phyloP scores from a whole-genome alignment of 1,284 basidiomycete genomes.

The Boletus hoseneyae region DNA sequence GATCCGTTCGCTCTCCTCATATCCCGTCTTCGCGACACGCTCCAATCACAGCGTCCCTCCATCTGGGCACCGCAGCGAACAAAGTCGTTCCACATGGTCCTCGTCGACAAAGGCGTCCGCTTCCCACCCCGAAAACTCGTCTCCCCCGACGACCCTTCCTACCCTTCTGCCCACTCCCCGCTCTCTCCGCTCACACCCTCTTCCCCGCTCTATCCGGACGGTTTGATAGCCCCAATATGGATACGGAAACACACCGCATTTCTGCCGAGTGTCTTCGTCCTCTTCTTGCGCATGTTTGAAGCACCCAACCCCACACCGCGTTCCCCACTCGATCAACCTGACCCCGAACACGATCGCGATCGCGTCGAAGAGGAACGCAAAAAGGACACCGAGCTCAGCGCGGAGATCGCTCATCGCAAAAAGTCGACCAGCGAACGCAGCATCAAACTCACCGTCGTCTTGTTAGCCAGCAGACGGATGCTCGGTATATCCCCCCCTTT shows the following conservation, averaged over 20 bases:
- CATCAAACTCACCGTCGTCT: constrained; percentile 91
- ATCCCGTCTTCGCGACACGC: constrained; percentile 58
- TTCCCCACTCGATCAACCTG: constrained; percentile 53
- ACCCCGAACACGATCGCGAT: constrained; percentile 51
- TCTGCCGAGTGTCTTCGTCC: constrained; percentile 88
- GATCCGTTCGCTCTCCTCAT: constrained; percentile 59
- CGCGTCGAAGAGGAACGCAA: constrained; percentile 65
- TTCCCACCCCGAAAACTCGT: constrained; percentile 85
- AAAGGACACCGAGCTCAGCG: constrained; percentile 72
- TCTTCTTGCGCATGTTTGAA: constrained; percentile 84
- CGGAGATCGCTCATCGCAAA: constrained; percentile 78
- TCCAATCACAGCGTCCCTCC: constrained; percentile 57
- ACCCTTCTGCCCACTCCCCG: constrained; percentile 71
- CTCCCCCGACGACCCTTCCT: constrained; percentile 49
- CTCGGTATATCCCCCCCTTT: constrained; percentile 49
- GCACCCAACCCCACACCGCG: constrained; percentile 39
- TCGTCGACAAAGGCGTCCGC: constrained; percentile 79
- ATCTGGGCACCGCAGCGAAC: constrained; percentile 63
- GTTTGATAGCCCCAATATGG: constrained; percentile 96
- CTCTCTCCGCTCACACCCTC: constrained; percentile 85
- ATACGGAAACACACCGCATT: constrained; percentile 91
- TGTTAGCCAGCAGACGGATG: constrained; percentile 85
- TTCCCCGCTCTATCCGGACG: constrained; percentile 91
- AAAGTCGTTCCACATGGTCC: constrained; percentile 75
- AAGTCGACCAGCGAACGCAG: constrained; percentile 78